These are phyloP conservation scores for Thalassiosira hispida DNA, from an alignment of 352 stramenopile genomes.

Conservation along the genomic window DNA sequence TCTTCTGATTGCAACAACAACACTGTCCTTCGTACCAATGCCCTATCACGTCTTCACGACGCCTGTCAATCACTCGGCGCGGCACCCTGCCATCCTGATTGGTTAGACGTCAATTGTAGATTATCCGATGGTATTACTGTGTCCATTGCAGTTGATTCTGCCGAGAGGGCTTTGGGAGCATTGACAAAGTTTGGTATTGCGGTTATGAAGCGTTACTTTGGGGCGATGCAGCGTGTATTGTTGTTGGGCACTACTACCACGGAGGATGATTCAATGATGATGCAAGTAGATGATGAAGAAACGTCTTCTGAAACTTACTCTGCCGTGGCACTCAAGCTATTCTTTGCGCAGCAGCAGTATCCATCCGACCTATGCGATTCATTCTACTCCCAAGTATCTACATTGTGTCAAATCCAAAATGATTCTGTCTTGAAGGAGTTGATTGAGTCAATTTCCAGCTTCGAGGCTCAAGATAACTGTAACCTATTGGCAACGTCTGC, in stretches of 20 bases:
- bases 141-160: conserved; percentile 53
- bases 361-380: conserved; percentile 13
- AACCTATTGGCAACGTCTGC: conserved; percentile 28
- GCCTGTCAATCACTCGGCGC: conserved; percentile 65
- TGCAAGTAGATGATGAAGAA: background rate
- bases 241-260: no score
- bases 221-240: conserved; percentile 23
- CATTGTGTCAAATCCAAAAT: conserved; percentile 28
- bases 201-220: conserved; percentile 58
- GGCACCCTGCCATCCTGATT: conserved; percentile 79
- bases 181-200: conserved; percentile 58
- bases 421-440: background rate
- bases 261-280: no score
- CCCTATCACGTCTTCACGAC: conserved; percentile 58
- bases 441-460: conserved; percentile 17
- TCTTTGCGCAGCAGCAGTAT: conserved; percentile 22
- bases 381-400: conserved; percentile 30
- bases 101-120: conserved; percentile 67
- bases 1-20: background rate
- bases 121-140: conserved; percentile 54
- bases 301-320: background rate
- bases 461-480: background rate
- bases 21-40: conserved; percentile 31
- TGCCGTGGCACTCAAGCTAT: conserved; percentile 28
- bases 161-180: conserved; percentile 45